A percentile compares a stretch with the other conserved stretches of the same genome.
Conservation (phyloP, 129 eudicot genomes). For the Tagetes patula region DNA sequence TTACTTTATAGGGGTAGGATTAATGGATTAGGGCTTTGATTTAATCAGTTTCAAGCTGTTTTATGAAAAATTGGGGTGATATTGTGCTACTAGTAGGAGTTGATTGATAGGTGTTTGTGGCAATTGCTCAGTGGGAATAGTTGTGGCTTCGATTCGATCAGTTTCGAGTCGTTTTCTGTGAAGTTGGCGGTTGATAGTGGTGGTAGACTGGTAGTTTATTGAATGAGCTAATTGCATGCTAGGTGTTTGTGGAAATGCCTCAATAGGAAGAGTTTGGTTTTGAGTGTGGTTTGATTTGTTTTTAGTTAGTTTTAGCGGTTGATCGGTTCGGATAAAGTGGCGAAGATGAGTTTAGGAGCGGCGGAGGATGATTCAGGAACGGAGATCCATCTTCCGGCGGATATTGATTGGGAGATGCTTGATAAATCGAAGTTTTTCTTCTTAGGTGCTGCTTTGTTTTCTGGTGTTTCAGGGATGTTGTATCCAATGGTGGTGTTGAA, state of each 20-base stretch:
- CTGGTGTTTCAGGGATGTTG: slow-evolving; percentile 68
- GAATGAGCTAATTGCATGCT: background rate
- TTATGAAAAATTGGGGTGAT: no score
- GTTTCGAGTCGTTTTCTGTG: no score
- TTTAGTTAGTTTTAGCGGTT: background rate
- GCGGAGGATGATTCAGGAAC: slow-evolving; percentile 68
- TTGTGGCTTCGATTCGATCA: no score
- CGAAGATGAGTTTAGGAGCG: slow-evolving; percentile 69
- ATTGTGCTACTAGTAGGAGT: no score
- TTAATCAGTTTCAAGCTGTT: no score
- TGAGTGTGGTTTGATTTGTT: background rate
- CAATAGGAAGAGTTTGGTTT: background rate
- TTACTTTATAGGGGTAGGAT: background rate
- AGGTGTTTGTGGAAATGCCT: slow-evolving; percentile 30
- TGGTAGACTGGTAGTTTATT: background rate
- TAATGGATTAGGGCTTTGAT: no score
- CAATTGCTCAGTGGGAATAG: slow-evolving; percentile 1
- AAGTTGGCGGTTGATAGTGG: background rate
- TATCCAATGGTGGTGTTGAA: slow-evolving; percentile 89
- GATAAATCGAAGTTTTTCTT: slow-evolving; percentile 82
- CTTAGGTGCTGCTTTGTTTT: slow-evolving; percentile 75
- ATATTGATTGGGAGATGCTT: slow-evolving; percentile 86
- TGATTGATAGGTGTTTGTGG: no score
- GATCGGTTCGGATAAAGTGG: slow-evolving; percentile 38
- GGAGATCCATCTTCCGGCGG: slow-evolving; percentile 83